Evolutionary conservation across 768 basidiomycete genomes (phyloP).

Genomic region (Macrolepiota albuminosa): DNA sequence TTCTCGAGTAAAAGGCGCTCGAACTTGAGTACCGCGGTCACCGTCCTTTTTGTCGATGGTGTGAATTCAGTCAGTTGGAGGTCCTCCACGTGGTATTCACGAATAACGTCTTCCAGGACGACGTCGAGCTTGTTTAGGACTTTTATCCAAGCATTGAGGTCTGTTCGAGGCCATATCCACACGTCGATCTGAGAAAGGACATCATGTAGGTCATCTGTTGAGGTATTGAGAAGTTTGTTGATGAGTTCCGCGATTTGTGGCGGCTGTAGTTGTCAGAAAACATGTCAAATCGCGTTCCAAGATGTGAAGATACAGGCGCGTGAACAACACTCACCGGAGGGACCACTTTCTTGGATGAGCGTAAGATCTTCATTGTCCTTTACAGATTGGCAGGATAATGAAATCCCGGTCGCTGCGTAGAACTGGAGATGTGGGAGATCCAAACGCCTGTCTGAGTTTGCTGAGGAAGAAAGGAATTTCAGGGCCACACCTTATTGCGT

Average conservation of each 20-base stretch:
- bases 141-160: conserved; percentile 94
- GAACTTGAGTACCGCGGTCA: conserved; percentile 84
- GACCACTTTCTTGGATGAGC: conserved; percentile 77
- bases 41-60: conserved; percentile 62
- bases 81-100: conserved; percentile 81
- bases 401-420: conserved; percentile 10
- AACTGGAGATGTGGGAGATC: conserved; percentile 9
- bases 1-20: conserved; percentile 91
- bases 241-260: conserved; percentile 82
- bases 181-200: conserved; percentile 64
- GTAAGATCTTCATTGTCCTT: conserved; percentile 83
- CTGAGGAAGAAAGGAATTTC: conserved; percentile 15
- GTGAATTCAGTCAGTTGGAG: conserved; percentile 80
- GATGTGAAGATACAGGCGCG: conserved; percentile 10
- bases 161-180: conserved; percentile 96
- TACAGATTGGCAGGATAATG: conserved; percentile 35
- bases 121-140: conserved; percentile 95
- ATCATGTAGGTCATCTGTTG: conserved; percentile 66
- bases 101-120: conserved; percentile 78
- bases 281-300: conserved; percentile 15
- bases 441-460: conserved; percentile 7
- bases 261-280: conserved; percentile 41
- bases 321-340: conserved; percentile 55
- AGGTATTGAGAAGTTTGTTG: conserved; percentile 55
- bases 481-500: conserved; percentile 17